phyloP scores from a whole-genome alignment of 2,329 filamentous ascomycete species.

The Nigrograna mackinnonii region DNA sequence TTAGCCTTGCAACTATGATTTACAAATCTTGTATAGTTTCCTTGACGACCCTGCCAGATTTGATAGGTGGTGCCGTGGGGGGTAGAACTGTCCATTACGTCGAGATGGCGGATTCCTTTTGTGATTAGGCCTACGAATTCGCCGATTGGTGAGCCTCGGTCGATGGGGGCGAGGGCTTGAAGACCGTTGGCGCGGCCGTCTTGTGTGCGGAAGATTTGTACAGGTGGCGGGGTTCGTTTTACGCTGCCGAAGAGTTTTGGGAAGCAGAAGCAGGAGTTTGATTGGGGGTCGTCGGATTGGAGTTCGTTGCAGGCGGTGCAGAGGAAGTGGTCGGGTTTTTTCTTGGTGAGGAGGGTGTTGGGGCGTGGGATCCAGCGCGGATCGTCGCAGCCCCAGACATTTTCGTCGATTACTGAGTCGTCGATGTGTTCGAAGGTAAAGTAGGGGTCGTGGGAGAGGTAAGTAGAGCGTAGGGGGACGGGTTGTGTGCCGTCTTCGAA shows the following conservation, averaged over 20 bases:
- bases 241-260: constrained; percentile 55
- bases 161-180: constrained; percentile 50
- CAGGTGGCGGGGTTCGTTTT: constrained; percentile 44
- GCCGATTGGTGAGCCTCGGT: constrained; percentile 55
- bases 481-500: constrained; percentile 47
- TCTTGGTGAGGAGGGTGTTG: constrained; percentile 17
- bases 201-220: constrained; percentile 57
- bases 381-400: constrained; percentile 54
- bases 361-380: constrained; percentile 47
- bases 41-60: constrained; percentile 60
- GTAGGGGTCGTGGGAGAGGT: constrained; percentile 50
- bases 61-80: constrained; percentile 60
- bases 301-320: constrained; percentile 52
- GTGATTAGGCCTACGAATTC: constrained; percentile 59
- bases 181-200: constrained; percentile 61
- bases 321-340: constrained; percentile 32
- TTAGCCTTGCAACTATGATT: constrained; percentile 64
- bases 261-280: constrained; percentile 59
- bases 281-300: constrained; percentile 54
- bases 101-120: constrained; percentile 54
- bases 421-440: constrained; percentile 56
- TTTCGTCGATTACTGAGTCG: constrained; percentile 53
- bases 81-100: constrained; percentile 57
- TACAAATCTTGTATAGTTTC: constrained; percentile 63
- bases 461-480: constrained; percentile 51